These are phyloP conservation scores for Ensete ventricosum DNA, from an alignment of 176 grass and related monocot genomes.

Conservation along the genomic window DNA sequence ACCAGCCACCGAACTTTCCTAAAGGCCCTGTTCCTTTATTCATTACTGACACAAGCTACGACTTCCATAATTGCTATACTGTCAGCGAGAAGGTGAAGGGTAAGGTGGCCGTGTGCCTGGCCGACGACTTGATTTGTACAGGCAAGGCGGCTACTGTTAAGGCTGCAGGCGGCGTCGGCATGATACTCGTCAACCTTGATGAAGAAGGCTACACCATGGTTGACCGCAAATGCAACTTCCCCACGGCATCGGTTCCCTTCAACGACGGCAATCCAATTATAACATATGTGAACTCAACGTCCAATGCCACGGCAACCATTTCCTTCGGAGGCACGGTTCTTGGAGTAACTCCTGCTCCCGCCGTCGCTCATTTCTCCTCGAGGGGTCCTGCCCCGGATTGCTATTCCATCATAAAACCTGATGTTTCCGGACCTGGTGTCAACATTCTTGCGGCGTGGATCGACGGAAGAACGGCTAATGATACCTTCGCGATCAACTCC, in stretches of 20 bases:
- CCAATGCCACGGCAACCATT: constrained; percentile 42
- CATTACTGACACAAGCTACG: constrained; percentile 3
- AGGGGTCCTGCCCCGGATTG: constrained; percentile 51
- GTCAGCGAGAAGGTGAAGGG: constrained; percentile 31
- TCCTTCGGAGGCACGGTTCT: constrained; percentile 60
- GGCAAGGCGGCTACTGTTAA: constrained; percentile 40
- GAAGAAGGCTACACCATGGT: constrained; percentile 60
- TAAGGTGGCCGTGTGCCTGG: constrained; percentile 68
- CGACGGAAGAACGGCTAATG: constrained; percentile 15
- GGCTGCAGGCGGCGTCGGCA: constrained; percentile 42
- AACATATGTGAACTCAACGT: constrained; percentile 44
- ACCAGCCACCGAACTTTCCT: constrained; percentile 42
- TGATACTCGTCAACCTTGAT: constrained; percentile 53
- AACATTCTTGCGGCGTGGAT: constrained; percentile 81
- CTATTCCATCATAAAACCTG: constrained; percentile 68
- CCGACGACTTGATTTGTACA: neutral
- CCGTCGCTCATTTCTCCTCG: constrained; percentile 68
- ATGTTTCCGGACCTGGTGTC: constrained; percentile 77
- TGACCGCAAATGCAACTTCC: constrained; percentile 55
- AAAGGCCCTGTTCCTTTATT: constrained; percentile 23
- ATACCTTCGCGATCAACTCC: constrained; percentile 37
- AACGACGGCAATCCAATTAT: constrained; percentile 31
- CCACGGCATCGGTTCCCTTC: constrained; percentile 50
- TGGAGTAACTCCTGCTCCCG: constrained; percentile 46
- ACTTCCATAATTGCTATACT: constrained; percentile 36